Evolutionary conservation across 345 rosid genomes (phyloP).

Genomic region (Camelina neglecta): DNA sequence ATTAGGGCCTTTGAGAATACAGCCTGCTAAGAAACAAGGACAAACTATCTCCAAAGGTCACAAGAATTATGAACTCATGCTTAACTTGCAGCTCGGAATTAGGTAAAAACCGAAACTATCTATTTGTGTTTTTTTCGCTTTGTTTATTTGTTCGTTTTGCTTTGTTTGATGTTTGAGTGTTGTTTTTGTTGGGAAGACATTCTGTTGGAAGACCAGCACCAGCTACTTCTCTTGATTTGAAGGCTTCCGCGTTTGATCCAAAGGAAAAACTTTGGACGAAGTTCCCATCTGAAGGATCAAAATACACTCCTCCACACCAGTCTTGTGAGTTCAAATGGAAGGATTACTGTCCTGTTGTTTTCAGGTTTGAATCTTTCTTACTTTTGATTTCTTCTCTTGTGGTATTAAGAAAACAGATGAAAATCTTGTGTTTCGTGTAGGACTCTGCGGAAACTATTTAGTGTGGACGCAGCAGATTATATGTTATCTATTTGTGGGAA

Average conservation of each 20-base stretch:
- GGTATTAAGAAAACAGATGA: neutral
- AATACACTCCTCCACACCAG: slow-evolving; percentile 94
- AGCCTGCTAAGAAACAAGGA: slow-evolving; percentile 81
- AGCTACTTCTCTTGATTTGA: slow-evolving; percentile 80
- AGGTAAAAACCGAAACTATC: slow-evolving; percentile 51
- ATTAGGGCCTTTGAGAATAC: slow-evolving; percentile 49
- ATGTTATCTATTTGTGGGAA: slow-evolving; percentile 95
- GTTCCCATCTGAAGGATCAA: slow-evolving; percentile 93
- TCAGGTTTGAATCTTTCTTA: slow-evolving; percentile 59
- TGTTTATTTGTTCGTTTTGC: neutral
- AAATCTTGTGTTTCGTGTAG: slow-evolving; percentile 42
- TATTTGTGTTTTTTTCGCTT: neutral
- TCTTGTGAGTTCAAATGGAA: slow-evolving; percentile 95
- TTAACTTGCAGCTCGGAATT: slow-evolving; percentile 94
- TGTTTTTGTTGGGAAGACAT: slow-evolving; percentile 53
- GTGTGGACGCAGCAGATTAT: slow-evolving; percentile 95
- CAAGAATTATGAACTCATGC: slow-evolving; percentile 97
- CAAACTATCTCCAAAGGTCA: slow-evolving; percentile 90
- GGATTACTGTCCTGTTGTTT: slow-evolving; percentile 96
- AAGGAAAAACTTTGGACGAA: slow-evolving; percentile 96
- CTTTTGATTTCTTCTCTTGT: neutral
- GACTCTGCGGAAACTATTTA: slow-evolving; percentile 90
- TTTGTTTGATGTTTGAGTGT: slow-evolving; percentile 19
- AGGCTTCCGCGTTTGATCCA: slow-evolving; percentile 92
- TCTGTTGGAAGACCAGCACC: slow-evolving; percentile 96